A percentile compares a stretch with the other conserved stretches of the same genome.
phyloP scores from a whole-genome alignment of 495 filamentous ascomycete genomes.

The Talaromyces ruber region DNA sequence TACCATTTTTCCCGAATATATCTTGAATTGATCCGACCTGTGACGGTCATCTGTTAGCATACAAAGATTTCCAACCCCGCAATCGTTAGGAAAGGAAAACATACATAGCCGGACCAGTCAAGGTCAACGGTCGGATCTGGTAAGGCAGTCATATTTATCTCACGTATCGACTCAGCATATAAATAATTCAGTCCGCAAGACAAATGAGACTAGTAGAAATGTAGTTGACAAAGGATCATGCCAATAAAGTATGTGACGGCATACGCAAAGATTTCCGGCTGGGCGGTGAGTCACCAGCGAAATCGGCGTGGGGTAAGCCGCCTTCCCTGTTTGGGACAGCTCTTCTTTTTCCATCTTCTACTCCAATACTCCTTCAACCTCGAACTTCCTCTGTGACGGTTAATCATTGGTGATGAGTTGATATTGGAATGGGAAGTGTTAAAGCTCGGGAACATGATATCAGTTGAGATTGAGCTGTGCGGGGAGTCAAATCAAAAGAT shows the following conservation, averaged over 20 bases:
- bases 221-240: too few species aligned
- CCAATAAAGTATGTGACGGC: background rate
- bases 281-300: constrained; percentile 7
- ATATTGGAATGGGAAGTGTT: too few species aligned
- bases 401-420: too few species aligned
- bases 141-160: background rate
- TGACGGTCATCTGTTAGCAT: background rate
- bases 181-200: background rate
- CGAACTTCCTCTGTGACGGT: too few species aligned
- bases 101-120: constrained; percentile 67
- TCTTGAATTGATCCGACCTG: constrained; percentile 57
- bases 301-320: constrained; percentile 5
- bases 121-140: constrained; percentile 73
- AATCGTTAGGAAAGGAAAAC: background rate
- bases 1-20: constrained; percentile 41
- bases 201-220: background rate
- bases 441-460: too few species aligned
- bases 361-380: background rate
- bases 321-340: background rate
- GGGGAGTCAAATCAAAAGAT: too few species aligned
- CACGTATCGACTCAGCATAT: background rate
- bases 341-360: background rate
- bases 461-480: too few species aligned
- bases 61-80: background rate
- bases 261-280: background rate